These are phyloP conservation scores for Mycena pura DNA, from an alignment of 768 basidiomycete genomes.

Conservation along the genomic window DNA sequence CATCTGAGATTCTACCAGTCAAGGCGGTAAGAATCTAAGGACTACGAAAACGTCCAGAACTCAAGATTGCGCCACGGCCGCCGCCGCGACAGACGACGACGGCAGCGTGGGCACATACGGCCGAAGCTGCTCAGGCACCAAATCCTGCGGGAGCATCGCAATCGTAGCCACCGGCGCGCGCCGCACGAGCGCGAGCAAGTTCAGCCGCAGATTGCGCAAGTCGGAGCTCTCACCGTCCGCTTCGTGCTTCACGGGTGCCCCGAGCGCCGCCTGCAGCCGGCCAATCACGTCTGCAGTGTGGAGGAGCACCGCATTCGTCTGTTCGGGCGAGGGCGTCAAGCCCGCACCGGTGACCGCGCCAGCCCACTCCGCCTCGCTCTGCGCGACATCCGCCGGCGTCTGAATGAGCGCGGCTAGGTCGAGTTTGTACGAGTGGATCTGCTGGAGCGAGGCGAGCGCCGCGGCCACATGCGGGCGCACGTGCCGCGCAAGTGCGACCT, in stretches of 20 bases:
- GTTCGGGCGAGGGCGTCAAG: slow-evolving; percentile 38
- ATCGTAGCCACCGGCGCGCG: slow-evolving; percentile 78
- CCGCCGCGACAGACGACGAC: background rate
- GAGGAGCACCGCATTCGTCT: slow-evolving; percentile 62
- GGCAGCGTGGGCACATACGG: slow-evolving; percentile 61
- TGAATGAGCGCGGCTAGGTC: slow-evolving; percentile 61
- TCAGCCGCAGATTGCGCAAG: slow-evolving; percentile 68
- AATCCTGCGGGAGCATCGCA: slow-evolving; percentile 63
- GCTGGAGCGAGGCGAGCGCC: slow-evolving; percentile 47
- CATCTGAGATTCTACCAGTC: too few relatives aligned
- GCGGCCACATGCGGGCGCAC: slow-evolving; percentile 49
- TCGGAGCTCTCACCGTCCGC: slow-evolving; percentile 26
- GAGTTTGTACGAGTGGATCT: slow-evolving; percentile 54
- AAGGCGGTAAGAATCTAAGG: too few relatives aligned
- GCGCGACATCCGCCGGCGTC: slow-evolving; percentile 52
- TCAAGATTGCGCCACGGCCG: background rate
- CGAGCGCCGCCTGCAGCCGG: slow-evolving; percentile 14
- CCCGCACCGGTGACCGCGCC: slow-evolving; percentile 43
- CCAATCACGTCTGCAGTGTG: slow-evolving; percentile 61
- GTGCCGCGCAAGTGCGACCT: slow-evolving; percentile 49
- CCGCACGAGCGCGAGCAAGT: slow-evolving; percentile 78
- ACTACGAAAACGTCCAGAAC: background rate
- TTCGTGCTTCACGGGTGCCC: slow-evolving; percentile 6
- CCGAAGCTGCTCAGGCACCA: slow-evolving; percentile 72
- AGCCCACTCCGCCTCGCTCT: slow-evolving; percentile 60